Evolutionary conservation across 2,329 filamentous ascomycete genomes (phyloP).

Genomic region (Colletotrichum trifolii): DNA sequence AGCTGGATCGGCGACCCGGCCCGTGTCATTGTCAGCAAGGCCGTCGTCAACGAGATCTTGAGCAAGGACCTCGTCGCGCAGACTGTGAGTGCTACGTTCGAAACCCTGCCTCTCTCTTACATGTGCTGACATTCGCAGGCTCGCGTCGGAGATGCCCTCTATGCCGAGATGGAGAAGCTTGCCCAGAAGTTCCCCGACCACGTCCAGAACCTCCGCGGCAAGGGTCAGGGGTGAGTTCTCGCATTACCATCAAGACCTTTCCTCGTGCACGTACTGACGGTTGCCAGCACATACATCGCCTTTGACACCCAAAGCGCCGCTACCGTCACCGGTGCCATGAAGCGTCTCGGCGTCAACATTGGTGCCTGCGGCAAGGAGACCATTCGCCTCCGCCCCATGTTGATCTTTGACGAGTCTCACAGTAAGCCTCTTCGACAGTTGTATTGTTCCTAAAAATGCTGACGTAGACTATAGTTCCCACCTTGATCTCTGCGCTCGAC

Average conservation of each 20-base stretch:
- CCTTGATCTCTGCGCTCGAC: slow-evolving; percentile 82
- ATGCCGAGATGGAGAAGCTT: slow-evolving; percentile 70
- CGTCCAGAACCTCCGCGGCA: slow-evolving; percentile 79
- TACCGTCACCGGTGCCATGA: slow-evolving; percentile 76
- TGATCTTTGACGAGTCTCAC: slow-evolving; percentile 82
- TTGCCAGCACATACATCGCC: slow-evolving; percentile 74
- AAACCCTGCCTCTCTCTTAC: too few relatives aligned
- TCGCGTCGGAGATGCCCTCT: slow-evolving; percentile 75
- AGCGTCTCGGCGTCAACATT: slow-evolving; percentile 79
- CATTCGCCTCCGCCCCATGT: slow-evolving; percentile 81
- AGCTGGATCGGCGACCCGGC: slow-evolving; percentile 85
- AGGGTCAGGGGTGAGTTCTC: slow-evolving; percentile 68
- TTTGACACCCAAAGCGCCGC: slow-evolving; percentile 80
- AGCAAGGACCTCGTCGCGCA: slow-evolving; percentile 75
- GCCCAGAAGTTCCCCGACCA: slow-evolving; percentile 74
- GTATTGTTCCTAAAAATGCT: background rate
- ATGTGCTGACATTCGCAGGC: slow-evolving; percentile 47
- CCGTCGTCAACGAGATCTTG: slow-evolving; percentile 81
- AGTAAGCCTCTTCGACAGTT: slow-evolving; percentile 42
- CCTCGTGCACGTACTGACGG: background rate
- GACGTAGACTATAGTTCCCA: slow-evolving; percentile 44
- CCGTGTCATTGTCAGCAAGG: slow-evolving; percentile 80
- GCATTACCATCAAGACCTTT: background rate
- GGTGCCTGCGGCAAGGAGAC: slow-evolving; percentile 78
- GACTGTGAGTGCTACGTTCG: slow-evolving; percentile 45